These are phyloP conservation scores for Candida sanyaensis DNA, from an alignment of 1,139 yeast species.

Conservation along the genomic window DNA sequence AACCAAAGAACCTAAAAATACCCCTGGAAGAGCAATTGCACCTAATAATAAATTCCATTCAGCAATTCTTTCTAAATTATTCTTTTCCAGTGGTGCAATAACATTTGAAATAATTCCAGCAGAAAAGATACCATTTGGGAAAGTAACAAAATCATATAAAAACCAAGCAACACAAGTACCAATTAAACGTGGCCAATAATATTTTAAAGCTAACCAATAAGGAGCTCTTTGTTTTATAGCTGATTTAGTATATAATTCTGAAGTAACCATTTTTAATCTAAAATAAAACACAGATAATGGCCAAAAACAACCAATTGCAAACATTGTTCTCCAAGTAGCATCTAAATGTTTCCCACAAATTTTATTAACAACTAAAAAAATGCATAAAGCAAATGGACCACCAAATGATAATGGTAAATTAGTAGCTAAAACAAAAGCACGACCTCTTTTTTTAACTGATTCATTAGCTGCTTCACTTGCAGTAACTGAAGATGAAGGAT, in stretches of 20 bases:
- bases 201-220: slow-evolving; percentile 47
- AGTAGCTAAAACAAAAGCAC: slow-evolving; percentile 64
- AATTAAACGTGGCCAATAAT: slow-evolving; percentile 46
- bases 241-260: slow-evolving; percentile 48
- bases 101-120: slow-evolving; percentile 46
- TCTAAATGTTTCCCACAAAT: slow-evolving; percentile 53
- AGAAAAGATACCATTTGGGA: slow-evolving; percentile 53
- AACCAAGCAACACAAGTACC: slow-evolving; percentile 54
- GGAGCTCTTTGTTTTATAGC: slow-evolving; percentile 48
- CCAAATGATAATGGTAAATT: slow-evolving; percentile 74
- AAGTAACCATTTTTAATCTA: slow-evolving; percentile 70
- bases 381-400: slow-evolving; percentile 71
- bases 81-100: slow-evolving; percentile 25
- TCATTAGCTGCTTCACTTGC: slow-evolving; percentile 77
- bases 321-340: slow-evolving; percentile 74
- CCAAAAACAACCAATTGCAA: slow-evolving; percentile 75
- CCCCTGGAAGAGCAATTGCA: slow-evolving; percentile 48
- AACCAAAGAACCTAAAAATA: slow-evolving; percentile 43
- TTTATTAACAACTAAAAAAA: slow-evolving; percentile 66
- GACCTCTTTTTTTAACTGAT: slow-evolving; percentile 61
- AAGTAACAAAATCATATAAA: slow-evolving; percentile 53
- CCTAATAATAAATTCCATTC: slow-evolving; percentile 52
- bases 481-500: slow-evolving; percentile 67
- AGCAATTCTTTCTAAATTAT: slow-evolving; percentile 40
- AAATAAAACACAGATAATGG: slow-evolving; percentile 73